These are phyloP conservation scores for Colletotrichum tropicicola DNA, from an alignment of 2,329 filamentous ascomycete species.

Conservation along the genomic window DNA sequence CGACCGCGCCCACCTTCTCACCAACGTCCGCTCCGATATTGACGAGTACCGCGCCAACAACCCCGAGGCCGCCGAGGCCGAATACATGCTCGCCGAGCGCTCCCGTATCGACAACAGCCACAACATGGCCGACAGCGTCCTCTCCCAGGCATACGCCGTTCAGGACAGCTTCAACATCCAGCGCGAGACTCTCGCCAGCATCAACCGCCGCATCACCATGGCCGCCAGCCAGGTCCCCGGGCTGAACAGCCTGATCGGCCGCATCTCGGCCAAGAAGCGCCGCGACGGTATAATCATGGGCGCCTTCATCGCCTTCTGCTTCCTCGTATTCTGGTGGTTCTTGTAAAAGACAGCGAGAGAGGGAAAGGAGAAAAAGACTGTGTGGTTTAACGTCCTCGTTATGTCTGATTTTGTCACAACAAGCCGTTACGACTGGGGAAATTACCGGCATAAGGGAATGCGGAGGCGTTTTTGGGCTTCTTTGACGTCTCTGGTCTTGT, in stretches of 20 bases:
- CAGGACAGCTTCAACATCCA: slow-evolving; percentile 91
- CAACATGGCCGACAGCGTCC: slow-evolving; percentile 86
- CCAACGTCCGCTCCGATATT: slow-evolving; percentile 92
- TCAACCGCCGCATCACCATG: slow-evolving; percentile 89
- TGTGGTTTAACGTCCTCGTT: neutral
- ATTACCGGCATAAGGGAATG: slow-evolving; percentile 30
- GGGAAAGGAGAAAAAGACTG: slow-evolving; percentile 35
- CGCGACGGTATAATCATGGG: slow-evolving; percentile 95
- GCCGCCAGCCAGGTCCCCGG: slow-evolving; percentile 93
- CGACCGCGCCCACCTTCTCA: slow-evolving; percentile 88
- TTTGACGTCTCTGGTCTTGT: neutral
- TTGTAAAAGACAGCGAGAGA: slow-evolving; percentile 50
- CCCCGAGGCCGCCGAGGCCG: slow-evolving; percentile 84
- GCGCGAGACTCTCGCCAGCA: slow-evolving; percentile 85
- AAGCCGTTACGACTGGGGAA: slow-evolving; percentile 26
- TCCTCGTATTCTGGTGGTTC: slow-evolving; percentile 85
- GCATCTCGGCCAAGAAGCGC: slow-evolving; percentile 94
- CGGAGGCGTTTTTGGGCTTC: slow-evolving; percentile 28
- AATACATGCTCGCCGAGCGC: slow-evolving; percentile 97
- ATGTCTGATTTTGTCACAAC: slow-evolving; percentile 22
- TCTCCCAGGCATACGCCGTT: slow-evolving; percentile 95
- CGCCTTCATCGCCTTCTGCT: slow-evolving; percentile 90
- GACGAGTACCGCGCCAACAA: slow-evolving; percentile 86
- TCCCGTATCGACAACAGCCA: slow-evolving; percentile 88
- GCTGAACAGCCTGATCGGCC: slow-evolving; percentile 88